phyloP scores from a whole-genome alignment of 2,329 filamentous ascomycete genomes.

The Aspergillus fructus region DNA sequence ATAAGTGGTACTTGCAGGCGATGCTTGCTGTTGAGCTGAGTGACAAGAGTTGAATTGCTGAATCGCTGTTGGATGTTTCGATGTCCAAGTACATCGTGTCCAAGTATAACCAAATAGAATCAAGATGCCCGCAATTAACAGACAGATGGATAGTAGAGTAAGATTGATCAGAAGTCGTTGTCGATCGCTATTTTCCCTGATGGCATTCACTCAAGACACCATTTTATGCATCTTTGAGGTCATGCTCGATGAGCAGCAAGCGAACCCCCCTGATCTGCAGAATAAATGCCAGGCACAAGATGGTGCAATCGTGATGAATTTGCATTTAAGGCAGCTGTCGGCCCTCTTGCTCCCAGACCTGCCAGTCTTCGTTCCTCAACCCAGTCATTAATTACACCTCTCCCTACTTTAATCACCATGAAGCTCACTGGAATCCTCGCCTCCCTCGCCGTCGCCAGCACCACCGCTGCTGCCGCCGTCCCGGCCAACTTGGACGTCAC shows the following conservation, averaged over 20 bases:
- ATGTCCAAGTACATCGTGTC: too few relatives aligned
- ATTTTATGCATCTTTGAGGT: background rate
- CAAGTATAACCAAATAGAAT: background rate
- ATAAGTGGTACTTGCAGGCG: background rate
- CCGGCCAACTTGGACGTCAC: constrained; percentile 10
- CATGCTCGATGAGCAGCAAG: background rate
- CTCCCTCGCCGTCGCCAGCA: constrained; percentile 31
- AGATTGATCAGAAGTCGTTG: background rate
- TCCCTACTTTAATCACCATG: constrained; percentile 24
- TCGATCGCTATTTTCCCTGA: constrained; percentile 18
- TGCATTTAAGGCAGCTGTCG: constrained; percentile 24
- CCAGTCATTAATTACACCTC: constrained; percentile 22
- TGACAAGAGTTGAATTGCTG: background rate
- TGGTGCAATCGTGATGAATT: background rate
- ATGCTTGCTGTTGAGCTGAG: background rate
- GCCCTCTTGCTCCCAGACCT: constrained; percentile 9
- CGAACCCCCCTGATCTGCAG: constrained; percentile 20
- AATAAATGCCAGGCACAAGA: constrained; percentile 1
- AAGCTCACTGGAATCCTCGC: constrained; percentile 37
- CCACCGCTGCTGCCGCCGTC: constrained; percentile 30
- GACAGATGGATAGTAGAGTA: too few relatives aligned
- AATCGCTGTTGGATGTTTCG: too few relatives aligned
- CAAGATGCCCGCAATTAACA: background rate
- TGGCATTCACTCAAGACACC: background rate
- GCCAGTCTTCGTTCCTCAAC: background rate